Base-by-base conservation (phyloP, 2,329 filamentous ascomycete genomes). In the Diatrype stigma region DNA sequence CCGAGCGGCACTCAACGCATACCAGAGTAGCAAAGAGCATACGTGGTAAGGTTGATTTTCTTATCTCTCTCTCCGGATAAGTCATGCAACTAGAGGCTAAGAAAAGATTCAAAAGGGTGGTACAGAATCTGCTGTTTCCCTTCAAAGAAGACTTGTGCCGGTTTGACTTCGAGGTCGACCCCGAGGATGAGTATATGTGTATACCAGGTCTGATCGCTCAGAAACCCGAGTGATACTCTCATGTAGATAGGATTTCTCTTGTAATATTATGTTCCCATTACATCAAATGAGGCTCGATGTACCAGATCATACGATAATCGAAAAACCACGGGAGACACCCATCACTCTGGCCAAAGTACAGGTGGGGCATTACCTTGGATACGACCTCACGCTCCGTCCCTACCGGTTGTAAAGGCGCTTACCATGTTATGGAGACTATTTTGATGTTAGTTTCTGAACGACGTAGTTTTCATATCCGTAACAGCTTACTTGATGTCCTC, bases 21-120 rank as follows among this genome's bases (percentile, higher is more conserved):
- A 82, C 48, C 78, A 81, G 49, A 73, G 74, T 1, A 79, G 76
- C 47, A 64, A 69, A 3, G 77, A 82, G 51, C 78, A 82, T 57
- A 70, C 78, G 48, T 64, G 70, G 76, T 76, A 60, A 52, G 62
- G 51, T 2, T n/a, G 1, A 1, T 4, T 14, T 7, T n/a, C 16
- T 2, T 4, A 34, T 6, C 32, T n/a, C 12, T 2, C 16, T 35
- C 42, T 5, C 14, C 17, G 22, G 8, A 6, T 16, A 12, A 35
- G 17, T n/a, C 26, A 53, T 32, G 23, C 3, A 37, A 17, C 10
- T 7, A 30, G n/a, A n/a, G n/a, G n/a, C n/a, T n/a, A n/a, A n/a
- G n/a, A n/a, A n/a, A n/a, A 30, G 5, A 10, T 34, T 37, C 12
- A 12, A 2, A 38, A 81, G 79, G 47, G 76, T 81, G 0, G 81